Conservation (phyloP, 768 basidiomycete species). For the Rhizopogon vesiculosus region DNA sequence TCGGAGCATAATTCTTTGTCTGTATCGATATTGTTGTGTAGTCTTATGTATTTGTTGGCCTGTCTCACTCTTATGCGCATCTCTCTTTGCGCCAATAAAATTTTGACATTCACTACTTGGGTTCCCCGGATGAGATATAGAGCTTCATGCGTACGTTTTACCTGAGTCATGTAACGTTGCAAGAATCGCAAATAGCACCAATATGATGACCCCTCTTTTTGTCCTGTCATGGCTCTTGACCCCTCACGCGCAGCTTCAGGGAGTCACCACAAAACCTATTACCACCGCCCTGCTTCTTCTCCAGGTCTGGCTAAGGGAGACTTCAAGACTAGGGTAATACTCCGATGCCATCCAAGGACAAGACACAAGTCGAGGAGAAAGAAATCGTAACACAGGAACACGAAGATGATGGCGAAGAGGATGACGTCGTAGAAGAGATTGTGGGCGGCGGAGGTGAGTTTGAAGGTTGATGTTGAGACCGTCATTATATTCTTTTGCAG, state of each 20-base stretch:
- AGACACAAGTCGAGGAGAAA: conserved; percentile 9
- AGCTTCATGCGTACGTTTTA: too few relatives aligned
- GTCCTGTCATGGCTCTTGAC: too few relatives aligned
- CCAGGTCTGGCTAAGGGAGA: background rate
- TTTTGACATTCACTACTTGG: too few relatives aligned
- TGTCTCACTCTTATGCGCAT: background rate
- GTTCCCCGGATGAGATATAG: too few relatives aligned
- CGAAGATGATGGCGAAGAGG: conserved; percentile 29
- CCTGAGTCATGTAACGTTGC: too few relatives aligned
- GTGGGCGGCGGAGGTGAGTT: conserved; percentile 23
- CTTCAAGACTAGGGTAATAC: background rate
- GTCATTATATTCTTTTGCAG: background rate
- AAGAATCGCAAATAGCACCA: too few relatives aligned
- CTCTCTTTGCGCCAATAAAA: background rate
- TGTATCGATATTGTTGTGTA: conserved; percentile 7
- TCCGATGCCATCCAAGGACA: conserved; percentile 14
- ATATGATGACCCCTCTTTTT: too few relatives aligned
- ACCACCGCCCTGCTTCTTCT: too few relatives aligned
- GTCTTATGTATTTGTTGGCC: background rate
- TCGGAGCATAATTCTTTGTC: conserved; percentile 47
- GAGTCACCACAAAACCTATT: too few relatives aligned
- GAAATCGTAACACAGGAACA: conserved; percentile 12
- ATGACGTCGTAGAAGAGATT: conserved; percentile 20
- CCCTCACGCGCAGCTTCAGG: too few relatives aligned
- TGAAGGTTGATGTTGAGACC: background rate